phyloP scores from a whole-genome alignment of 345 rosid genomes.

The Eucalyptus brandiana region DNA sequence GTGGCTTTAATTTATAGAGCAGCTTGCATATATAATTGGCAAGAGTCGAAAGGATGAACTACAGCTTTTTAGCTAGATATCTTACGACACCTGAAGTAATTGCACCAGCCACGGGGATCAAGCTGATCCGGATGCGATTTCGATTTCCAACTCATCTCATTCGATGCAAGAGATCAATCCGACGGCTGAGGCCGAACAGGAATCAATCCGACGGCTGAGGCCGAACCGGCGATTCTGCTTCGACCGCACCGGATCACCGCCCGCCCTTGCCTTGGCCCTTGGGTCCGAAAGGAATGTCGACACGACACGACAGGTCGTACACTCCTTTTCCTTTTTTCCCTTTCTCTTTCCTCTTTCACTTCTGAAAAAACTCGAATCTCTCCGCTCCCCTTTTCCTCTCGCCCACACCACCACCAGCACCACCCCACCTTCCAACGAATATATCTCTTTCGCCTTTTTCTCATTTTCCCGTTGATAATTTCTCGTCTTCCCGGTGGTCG shows the following conservation, averaged over 20 bases:
- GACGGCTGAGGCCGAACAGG: neutral
- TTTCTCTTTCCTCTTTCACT: neutral
- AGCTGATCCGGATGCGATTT: neutral
- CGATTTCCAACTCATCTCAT: neutral
- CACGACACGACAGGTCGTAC: neutral
- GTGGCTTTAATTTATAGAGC: neutral
- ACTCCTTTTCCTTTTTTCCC: neutral
- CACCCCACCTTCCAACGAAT: neutral
- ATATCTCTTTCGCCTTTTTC: neutral
- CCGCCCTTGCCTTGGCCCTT: neutral
- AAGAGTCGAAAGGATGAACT: neutral
- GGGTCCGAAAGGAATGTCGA: neutral
- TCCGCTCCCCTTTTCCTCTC: neutral
- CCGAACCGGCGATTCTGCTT: neutral
- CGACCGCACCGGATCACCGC: neutral
- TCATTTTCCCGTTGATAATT: neutral
- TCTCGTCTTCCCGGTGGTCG: neutral
- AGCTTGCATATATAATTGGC: neutral
- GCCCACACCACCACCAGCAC: neutral
- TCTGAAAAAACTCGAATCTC: neutral
- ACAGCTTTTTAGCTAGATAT: neutral
- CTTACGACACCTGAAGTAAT: neutral
- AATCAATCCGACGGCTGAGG: neutral
- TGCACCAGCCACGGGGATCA: rapidly evolving
- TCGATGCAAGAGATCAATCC: neutral